phyloP scores from a whole-genome alignment of 2,329 filamentous ascomycete species.

The Calonectria fujianensis region DNA sequence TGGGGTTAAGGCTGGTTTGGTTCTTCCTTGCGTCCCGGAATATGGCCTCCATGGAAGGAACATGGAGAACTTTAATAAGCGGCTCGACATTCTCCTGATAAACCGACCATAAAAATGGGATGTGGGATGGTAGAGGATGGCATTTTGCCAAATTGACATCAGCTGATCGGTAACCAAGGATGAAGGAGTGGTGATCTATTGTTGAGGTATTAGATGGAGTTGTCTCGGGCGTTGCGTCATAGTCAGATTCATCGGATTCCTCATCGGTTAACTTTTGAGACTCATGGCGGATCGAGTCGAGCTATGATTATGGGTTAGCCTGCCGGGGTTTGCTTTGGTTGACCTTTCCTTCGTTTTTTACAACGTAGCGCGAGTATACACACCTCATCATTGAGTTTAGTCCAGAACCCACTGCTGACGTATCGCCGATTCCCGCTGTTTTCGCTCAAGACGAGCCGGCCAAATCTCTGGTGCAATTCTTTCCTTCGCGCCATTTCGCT shows the following conservation, averaged over 20 bases:
- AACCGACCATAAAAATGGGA: slow-evolving; percentile 80
- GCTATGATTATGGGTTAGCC: slow-evolving; percentile 51
- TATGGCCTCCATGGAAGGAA: slow-evolving; percentile 78
- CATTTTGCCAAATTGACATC: slow-evolving; percentile 79
- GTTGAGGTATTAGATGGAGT: slow-evolving; percentile 60
- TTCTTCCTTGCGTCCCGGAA: slow-evolving; percentile 77
- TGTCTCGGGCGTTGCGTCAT: slow-evolving; percentile 73
- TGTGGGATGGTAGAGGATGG: slow-evolving; percentile 80
- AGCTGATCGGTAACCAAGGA: slow-evolving; percentile 83
- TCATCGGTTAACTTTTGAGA: slow-evolving; percentile 68
- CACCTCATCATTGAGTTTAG: slow-evolving; percentile 84
- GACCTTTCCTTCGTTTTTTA: background rate
- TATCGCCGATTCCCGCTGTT: slow-evolving; percentile 81
- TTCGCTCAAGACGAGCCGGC: slow-evolving; percentile 82
- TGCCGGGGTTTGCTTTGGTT: background rate
- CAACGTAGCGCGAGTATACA: slow-evolving; percentile 40
- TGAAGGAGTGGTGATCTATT: slow-evolving; percentile 80
- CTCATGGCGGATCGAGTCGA: slow-evolving; percentile 68
- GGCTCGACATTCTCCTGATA: slow-evolving; percentile 86
- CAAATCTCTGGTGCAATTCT: slow-evolving; percentile 71
- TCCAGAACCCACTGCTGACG: slow-evolving; percentile 86
- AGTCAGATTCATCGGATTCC: slow-evolving; percentile 73
- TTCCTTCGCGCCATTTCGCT: slow-evolving; percentile 57
- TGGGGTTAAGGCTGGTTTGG: slow-evolving; percentile 73
- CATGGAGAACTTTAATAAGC: slow-evolving; percentile 81